Conservation (phyloP, 129 eudicot species). For the Heracleum sosnowskyi region DNA sequence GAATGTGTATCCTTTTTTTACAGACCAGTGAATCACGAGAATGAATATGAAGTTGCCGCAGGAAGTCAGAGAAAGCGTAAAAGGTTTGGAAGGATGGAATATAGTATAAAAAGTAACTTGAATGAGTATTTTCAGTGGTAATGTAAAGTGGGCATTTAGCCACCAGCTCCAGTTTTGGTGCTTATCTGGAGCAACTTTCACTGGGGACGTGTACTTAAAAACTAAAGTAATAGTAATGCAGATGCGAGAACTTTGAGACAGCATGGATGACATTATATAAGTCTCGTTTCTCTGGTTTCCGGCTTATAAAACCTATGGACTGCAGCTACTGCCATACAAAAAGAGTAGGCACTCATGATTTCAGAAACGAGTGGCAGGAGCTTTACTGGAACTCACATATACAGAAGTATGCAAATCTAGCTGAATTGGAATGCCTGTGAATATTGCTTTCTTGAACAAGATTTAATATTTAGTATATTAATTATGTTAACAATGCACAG, state of each 20-base stretch:
- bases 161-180: background rate
- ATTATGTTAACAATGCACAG: conserved; percentile 24
- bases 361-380: conserved; percentile 53
- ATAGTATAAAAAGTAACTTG: background rate
- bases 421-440: conserved; percentile 5
- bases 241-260: conserved; percentile 42
- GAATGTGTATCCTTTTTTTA: background rate
- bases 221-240: conserved; percentile 26
- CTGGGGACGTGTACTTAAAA: too few species aligned
- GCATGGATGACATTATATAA: conserved; percentile 49
- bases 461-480: background rate
- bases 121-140: background rate
- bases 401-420: conserved; percentile 47
- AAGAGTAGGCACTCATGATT: conserved; percentile 8
- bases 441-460: background rate
- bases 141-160: background rate
- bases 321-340: conserved; percentile 14
- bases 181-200: conserved; percentile 3
- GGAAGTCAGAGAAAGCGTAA: conserved; percentile 33
- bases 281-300: conserved; percentile 47
- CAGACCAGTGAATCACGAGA: conserved; percentile 26
- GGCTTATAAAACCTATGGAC: background rate
- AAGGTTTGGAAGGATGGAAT: conserved; percentile 29
- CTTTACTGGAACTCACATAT: conserved; percentile 81
- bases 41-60: conserved; percentile 12